A percentile compares a stretch with the other conserved stretches of the same genome.
These are phyloP conservation scores for Trypanosoma vivax DNA, from an alignment of 208 protist genomes.

Conservation along the genomic window DNA sequence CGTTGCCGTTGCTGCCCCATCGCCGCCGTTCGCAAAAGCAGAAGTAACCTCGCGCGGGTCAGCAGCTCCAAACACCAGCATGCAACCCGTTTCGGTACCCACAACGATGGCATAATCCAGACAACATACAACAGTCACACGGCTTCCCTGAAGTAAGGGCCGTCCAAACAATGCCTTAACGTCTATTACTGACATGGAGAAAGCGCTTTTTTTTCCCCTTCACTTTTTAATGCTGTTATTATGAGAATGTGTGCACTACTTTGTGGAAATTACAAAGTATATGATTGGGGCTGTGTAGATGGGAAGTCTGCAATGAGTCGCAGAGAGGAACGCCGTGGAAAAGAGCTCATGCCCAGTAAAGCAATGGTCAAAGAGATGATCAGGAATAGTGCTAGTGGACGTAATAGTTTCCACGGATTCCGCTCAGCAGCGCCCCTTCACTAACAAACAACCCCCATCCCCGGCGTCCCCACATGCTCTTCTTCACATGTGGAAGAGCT, in stretches of 20 bases:
- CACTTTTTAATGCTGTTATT: not conserved
- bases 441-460: no score
- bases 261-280: not conserved
- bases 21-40: constrained; percentile 1
- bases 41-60: not conserved
- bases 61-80: constrained; percentile 16
- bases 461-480: no score
- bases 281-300: no score
- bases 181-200: constrained; percentile 3
- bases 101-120: constrained; percentile 13
- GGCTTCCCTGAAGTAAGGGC: constrained; percentile 12
- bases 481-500: no score
- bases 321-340: no score
- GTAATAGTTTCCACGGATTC: no score
- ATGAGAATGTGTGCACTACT: not conserved
- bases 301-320: no score
- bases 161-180: constrained; percentile 4
- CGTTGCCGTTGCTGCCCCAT: not conserved
- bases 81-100: constrained; percentile 26
- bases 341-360: no score
- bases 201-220: not conserved
- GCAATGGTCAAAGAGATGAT: no score
- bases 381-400: no score
- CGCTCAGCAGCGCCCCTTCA: no score
- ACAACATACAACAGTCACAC: constrained; percentile 13